phyloP scores from a whole-genome alignment of 2,329 filamentous ascomycete genomes.

The Onygenales sp. region DNA sequence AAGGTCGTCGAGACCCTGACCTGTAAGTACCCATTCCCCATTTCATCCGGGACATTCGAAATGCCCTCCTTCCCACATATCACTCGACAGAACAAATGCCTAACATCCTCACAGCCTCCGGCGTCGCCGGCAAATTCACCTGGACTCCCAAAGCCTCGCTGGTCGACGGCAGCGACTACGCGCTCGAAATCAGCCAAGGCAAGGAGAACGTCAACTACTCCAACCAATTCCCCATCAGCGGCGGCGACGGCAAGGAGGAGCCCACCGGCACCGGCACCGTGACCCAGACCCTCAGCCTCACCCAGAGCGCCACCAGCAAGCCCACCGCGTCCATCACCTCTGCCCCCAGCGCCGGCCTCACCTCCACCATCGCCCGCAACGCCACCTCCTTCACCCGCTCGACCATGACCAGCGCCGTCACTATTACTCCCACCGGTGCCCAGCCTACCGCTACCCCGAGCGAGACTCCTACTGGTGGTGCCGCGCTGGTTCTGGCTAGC shows the following conservation, averaged over 20 bases:
- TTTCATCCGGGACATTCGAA: not conserved
- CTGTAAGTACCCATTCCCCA: constrained; percentile 24
- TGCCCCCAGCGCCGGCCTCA: constrained; percentile 12
- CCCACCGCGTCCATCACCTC: constrained; percentile 9
- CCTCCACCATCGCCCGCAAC: constrained; percentile 36
- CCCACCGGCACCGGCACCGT: constrained; percentile 9
- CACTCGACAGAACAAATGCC: not conserved
- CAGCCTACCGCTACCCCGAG: constrained; percentile 11
- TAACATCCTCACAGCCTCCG: constrained; percentile 23
- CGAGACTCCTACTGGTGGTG: constrained; percentile 11
- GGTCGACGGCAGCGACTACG: constrained; percentile 42
- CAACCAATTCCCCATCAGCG: constrained; percentile 39
- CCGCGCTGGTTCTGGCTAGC: constrained; percentile 18
- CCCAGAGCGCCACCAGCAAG: constrained; percentile 3
- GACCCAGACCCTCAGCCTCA: constrained; percentile 12
- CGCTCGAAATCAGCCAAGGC: constrained; percentile 49
- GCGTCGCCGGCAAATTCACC: constrained; percentile 37
- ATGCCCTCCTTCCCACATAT: not conserved
- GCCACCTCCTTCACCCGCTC: constrained; percentile 17
- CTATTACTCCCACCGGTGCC: constrained; percentile 14
- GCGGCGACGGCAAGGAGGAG: constrained; percentile 18
- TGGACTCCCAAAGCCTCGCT: constrained; percentile 43
- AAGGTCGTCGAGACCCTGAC: constrained; percentile 42
- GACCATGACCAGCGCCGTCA: constrained; percentile 12
- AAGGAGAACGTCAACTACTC: constrained; percentile 45